Base-by-base conservation (phyloP, 352 stramenopile species). In the Globisporangium solare region DNA sequence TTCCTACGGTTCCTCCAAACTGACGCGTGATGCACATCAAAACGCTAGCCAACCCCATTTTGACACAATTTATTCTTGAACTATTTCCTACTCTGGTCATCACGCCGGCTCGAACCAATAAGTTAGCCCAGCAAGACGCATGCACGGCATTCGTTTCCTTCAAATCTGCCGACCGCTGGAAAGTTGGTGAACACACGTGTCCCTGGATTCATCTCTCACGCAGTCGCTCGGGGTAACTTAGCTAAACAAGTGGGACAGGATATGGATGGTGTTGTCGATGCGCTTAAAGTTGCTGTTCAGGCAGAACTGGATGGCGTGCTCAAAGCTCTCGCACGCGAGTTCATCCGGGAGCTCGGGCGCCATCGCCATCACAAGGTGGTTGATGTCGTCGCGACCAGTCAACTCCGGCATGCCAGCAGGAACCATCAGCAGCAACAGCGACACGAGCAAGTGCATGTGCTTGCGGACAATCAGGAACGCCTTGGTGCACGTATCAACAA, bases 191-290 rank as follows among this genome's bases (percentile, higher is more conserved):
- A 56, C 51, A 27, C 51, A 47, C 47, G 18, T 56, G 27, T 56
- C 51, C 37, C 50, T 41, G n/a, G 48, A 27, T 54, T 6, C 39
- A 43, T 54, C 27, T 35, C 10, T 54, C 35, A 56, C 50, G 20
- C 35, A 37, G 27, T 35, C 37, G 14, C 39, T 50, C 40, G 22
- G 1, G 40, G 12, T 22, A 48, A 57, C 22, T 51, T 77, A 78
- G 48, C 60, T 63, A 22, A 86, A 62, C n/a, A 77, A 39, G 59
- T 88, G 78, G 27, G 74, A 67, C 37, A 88, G 51, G 58, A 86
- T 84, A 70, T 95, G 86, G 61, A 95, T 78, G 20, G 83, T 89
- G 63, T 95, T 95, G 70, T 95, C 86, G 61, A 93, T 78, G 50
- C 83, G 81, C 70, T 93, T 95, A 75, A 92, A 94, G 42, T 84